phyloP scores from a whole-genome alignment of 148 eudicot genomes.

The Drosera capensis region DNA sequence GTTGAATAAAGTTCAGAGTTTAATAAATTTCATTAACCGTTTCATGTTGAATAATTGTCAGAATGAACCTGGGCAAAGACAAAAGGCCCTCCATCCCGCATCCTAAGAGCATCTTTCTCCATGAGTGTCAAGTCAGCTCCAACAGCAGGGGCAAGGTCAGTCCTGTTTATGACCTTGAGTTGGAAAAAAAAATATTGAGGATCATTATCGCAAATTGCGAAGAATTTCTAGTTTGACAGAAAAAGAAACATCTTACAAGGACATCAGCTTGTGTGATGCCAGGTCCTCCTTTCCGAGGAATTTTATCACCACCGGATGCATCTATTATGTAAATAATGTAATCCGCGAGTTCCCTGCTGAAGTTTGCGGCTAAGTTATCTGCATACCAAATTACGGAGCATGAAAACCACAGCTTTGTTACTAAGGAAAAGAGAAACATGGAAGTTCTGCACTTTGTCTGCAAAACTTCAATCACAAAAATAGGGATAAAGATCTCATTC shows the following conservation, averaged over 20 bases:
- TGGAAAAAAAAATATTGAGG: background rate
- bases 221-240: background rate
- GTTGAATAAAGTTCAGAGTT: no score
- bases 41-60: no score
- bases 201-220: background rate
- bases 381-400: no score
- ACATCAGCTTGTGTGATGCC: constrained; percentile 99
- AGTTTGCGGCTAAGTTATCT: constrained; percentile 96
- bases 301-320: constrained; percentile 92
- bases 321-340: constrained; percentile 90
- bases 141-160: constrained; percentile 85
- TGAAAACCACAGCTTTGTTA: no score
- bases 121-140: constrained; percentile 90
- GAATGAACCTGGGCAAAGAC: constrained; percentile 90
- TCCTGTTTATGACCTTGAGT: constrained; percentile 83
- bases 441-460: no score
- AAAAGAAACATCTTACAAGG: constrained; percentile 25
- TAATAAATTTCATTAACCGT: no score
- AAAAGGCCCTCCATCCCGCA: constrained; percentile 97
- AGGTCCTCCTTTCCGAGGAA: constrained; percentile 97
- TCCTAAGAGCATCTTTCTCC: constrained; percentile 86
- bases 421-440: no score
- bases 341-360: constrained; percentile 96
- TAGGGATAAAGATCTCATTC: no score
- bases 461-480: no score